A percentile compares a stretch with the other conserved stretches of the same genome.
Conservation (phyloP, 257 asterid species). For the Anisodus acutangulus region DNA sequence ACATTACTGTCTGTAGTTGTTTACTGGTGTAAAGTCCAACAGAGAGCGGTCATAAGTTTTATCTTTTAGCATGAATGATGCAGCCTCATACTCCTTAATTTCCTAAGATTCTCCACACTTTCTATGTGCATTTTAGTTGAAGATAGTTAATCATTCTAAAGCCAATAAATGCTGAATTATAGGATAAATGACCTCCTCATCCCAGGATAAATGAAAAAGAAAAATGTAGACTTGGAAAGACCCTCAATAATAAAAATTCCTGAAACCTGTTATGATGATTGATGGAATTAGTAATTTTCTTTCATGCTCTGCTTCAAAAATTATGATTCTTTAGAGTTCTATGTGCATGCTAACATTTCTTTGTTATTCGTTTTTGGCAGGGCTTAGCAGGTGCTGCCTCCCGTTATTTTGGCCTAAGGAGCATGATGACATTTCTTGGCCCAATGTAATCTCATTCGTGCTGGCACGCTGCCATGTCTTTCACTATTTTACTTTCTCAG, state of each 20-base stretch:
- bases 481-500: constrained; percentile 26
- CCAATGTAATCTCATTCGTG: constrained; percentile 65
- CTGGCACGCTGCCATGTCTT: constrained; percentile 34
- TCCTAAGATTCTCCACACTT: constrained; percentile 24
- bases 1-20: constrained; percentile 6
- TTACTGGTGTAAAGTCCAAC: constrained; percentile 14
- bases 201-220: not conserved
- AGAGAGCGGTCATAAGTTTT: constrained; percentile 13
- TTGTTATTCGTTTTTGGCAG: constrained; percentile 53
- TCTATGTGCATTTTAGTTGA: constrained; percentile 9
- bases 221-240: constrained; percentile 1
- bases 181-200: not conserved
- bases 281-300: not conserved
- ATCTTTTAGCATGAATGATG: not conserved
- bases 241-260: not conserved
- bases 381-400: constrained; percentile 82
- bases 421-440: constrained; percentile 74
- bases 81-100: not conserved
- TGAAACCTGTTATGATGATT: not conserved
- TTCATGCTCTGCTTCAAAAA: not conserved
- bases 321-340: constrained; percentile 11
- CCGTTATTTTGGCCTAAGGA: constrained; percentile 78
- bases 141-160: not conserved
- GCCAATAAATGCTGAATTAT: not conserved
- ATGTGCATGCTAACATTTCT: constrained; percentile 28